These are phyloP conservation scores for Phaeosphaeria sp. DNA, from an alignment of 2,329 filamentous ascomycete species.

Conservation along the genomic window DNA sequence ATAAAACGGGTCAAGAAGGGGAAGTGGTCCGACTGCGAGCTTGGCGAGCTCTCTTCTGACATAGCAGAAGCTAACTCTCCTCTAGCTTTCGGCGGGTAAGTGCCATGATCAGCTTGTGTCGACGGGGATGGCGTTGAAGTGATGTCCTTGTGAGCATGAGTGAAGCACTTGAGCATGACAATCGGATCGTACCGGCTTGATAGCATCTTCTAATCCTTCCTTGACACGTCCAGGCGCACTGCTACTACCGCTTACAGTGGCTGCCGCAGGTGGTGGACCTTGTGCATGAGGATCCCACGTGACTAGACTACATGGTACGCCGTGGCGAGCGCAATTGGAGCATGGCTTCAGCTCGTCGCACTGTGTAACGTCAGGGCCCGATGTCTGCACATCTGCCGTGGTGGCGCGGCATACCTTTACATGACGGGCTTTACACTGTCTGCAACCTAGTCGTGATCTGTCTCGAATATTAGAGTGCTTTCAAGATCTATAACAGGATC, in stretches of 20 bases:
- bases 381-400: no score
- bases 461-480: conserved; percentile 1
- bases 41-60: conserved; percentile 33
- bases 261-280: conserved; percentile 14
- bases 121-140: conserved; percentile 23
- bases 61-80: conserved; percentile 12
- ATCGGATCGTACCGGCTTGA: conserved; percentile 22
- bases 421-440: conserved; percentile 47
- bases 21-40: conserved; percentile 37
- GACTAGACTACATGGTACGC: conserved; percentile 45
- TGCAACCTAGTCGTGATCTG: conserved; percentile 38
- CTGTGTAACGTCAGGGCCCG: conserved; percentile 28
- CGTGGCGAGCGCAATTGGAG: conserved; percentile 46
- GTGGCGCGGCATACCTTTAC: conserved; percentile 39
- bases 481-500: not conserved
- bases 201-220: conserved; percentile 16
- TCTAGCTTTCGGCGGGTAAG: conserved; percentile 21
- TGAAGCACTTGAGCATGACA: not conserved
- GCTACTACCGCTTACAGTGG: conserved; percentile 17
- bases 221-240: conserved; percentile 17
- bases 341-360: conserved; percentile 49
- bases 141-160: conserved; percentile 15
- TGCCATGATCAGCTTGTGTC: conserved; percentile 28
- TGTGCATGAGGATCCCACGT: conserved; percentile 29
- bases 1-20: conserved; percentile 42